These are phyloP conservation scores for Actinomortierella ambigua DNA, from an alignment of 371 early-diverging fungal genomes.

Conservation along the genomic window DNA sequence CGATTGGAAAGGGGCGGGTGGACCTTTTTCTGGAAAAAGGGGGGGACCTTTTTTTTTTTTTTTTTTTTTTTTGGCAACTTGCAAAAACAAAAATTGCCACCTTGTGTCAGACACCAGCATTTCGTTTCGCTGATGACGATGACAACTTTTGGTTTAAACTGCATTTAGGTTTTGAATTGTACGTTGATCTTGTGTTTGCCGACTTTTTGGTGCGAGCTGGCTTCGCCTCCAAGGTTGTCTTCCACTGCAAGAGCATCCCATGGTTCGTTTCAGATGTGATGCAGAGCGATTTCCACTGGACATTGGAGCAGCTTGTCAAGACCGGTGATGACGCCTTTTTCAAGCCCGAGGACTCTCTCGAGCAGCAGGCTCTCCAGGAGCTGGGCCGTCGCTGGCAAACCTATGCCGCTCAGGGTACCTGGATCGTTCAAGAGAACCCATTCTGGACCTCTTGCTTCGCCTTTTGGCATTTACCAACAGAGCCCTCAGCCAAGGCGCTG, in stretches of 20 bases:
- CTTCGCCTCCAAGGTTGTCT: slow-evolving; percentile 69
- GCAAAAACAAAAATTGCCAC: slow-evolving; percentile 1
- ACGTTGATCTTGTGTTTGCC: slow-evolving; percentile 87
- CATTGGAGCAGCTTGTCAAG: slow-evolving; percentile 54
- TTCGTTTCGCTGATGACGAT: not conserved
- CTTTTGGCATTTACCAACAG: slow-evolving; percentile 72
- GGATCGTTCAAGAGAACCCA: slow-evolving; percentile 68
- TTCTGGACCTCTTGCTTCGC: slow-evolving; percentile 90
- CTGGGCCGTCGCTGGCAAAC: slow-evolving; percentile 73
- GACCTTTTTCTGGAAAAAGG: too few relatives aligned
- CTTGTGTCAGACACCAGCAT: not conserved
- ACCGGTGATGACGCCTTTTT: slow-evolving; percentile 45
- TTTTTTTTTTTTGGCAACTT: not conserved
- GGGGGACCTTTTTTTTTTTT: not conserved
- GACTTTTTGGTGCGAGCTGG: slow-evolving; percentile 81
- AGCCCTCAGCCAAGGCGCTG: slow-evolving; percentile 62
- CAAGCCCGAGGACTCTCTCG: slow-evolving; percentile 48
- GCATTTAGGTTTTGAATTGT: slow-evolving; percentile 83
- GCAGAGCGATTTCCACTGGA: slow-evolving; percentile 74
- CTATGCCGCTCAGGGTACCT: slow-evolving; percentile 61
- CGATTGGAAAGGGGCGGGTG: too few relatives aligned
- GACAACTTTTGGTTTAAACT: not conserved
- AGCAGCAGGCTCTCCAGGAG: slow-evolving; percentile 53
- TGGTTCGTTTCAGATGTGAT: slow-evolving; percentile 96
- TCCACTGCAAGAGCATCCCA: slow-evolving; percentile 88